Percentiles rank a stretch among this genome's conserved stretches.
These are phyloP conservation scores for Aspergillus sp. DNA, from an alignment of 2,329 filamentous ascomycete species.

Conservation along the genomic window DNA sequence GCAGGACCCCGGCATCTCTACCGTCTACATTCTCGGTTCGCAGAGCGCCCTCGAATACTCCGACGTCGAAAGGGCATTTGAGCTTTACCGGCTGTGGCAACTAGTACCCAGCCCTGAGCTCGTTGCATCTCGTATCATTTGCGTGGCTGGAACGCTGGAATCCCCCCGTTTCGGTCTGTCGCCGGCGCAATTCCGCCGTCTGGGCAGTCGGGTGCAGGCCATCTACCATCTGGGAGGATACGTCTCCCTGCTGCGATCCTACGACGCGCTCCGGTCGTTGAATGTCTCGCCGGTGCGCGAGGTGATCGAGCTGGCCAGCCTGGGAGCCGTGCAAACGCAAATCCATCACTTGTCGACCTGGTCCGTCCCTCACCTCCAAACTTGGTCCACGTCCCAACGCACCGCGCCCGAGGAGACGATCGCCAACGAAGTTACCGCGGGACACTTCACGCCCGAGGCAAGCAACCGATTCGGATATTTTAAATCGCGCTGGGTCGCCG, in stretches of 20 bases:
- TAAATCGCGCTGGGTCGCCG: constrained; percentile 2
- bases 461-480: constrained; percentile 1
- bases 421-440: not conserved
- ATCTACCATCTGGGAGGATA: constrained; percentile 1
- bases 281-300: not conserved
- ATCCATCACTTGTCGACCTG: constrained; percentile 7
- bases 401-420: not conserved
- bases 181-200: not conserved
- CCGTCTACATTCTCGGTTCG: not conserved
- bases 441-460: not conserved
- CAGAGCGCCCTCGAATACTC: not conserved
- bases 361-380: constrained; percentile 3
- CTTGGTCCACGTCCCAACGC: not conserved
- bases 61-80: not conserved
- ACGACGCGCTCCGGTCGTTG: not conserved
- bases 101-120: not conserved
- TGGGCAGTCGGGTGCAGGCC: not conserved
- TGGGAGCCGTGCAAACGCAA: not conserved
- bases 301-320: not conserved
- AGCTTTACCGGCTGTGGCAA: not conserved
- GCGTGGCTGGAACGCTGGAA: not conserved
- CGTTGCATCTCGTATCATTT: not conserved
- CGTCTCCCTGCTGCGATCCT: constrained; percentile 2
- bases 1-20: not conserved
- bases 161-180: not conserved